Percentiles rank a stretch among this genome's conserved stretches.
These are phyloP conservation scores for Singerocomus inundabilis DNA, from an alignment of 1,284 basidiomycete species.

Conservation along the genomic window DNA sequence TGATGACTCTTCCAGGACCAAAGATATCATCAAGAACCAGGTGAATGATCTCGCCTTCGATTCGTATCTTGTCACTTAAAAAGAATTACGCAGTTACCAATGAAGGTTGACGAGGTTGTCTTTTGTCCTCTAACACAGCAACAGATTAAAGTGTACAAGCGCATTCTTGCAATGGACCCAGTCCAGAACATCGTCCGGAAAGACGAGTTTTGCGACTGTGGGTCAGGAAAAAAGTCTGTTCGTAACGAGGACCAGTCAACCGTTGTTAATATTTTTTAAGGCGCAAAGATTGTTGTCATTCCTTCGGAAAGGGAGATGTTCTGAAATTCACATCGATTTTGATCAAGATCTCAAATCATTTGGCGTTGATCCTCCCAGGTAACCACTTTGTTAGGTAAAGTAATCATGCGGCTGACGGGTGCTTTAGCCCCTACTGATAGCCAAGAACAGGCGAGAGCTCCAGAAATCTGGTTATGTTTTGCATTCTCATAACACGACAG, in stretches of 20 bases:
- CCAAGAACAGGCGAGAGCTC: conserved; percentile 53
- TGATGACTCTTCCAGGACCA: conserved; percentile 53
- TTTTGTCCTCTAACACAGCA: conserved; percentile 77
- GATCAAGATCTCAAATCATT: conserved; percentile 84
- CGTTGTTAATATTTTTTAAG: conserved; percentile 35
- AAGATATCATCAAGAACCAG: conserved; percentile 75
- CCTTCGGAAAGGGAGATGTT: conserved; percentile 57
- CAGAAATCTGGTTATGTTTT: not conserved
- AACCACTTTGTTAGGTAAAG: conserved; percentile 5
- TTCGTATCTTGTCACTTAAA: not conserved
- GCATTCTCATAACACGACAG: conserved; percentile 34
- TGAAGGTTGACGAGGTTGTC: conserved; percentile 83
- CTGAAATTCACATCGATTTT: conserved; percentile 76
- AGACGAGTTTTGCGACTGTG: conserved; percentile 73
- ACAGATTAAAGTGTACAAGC: conserved; percentile 71
- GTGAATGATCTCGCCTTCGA: conserved; percentile 30
- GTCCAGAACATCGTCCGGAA: conserved; percentile 67
- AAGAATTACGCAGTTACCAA: conserved; percentile 58
- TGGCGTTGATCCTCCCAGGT: conserved; percentile 80
- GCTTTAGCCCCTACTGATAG: conserved; percentile 57
- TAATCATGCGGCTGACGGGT: not conserved
- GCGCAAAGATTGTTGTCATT: conserved; percentile 64
- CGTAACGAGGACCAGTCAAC: not conserved
- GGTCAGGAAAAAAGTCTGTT: conserved; percentile 51
- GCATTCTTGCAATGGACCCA: conserved; percentile 56